Base-by-base conservation (phyloP, 2,329 filamentous ascomycete species). In the Pseudocercospora pini-densiflorae region DNA sequence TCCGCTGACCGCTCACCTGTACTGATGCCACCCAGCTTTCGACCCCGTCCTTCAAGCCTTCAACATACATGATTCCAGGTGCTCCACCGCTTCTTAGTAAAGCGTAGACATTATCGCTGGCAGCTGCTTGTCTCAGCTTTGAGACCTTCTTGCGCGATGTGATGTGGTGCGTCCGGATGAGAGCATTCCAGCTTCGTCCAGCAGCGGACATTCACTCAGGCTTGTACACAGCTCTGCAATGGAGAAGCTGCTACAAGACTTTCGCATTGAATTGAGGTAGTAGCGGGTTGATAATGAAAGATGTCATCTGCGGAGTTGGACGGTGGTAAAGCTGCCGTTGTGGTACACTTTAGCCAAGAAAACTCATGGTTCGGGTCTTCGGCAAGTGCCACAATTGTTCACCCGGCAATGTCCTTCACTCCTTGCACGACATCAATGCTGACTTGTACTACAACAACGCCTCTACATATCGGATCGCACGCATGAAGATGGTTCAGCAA, bases 101-200 rank as follows among this genome's bases (percentile, higher is more conserved):
- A 1, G 90, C 87, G 70, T 86, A 89, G 59, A 89, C 85, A 63
- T 88, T 80, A 70, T 86, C 81, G 55, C 85, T 82, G 33, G 86
- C 83, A 6, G 89, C 88, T 1, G 89, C 88, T 77, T 90, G 90
- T 59, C 83, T 87, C 23, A 94, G 83, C 63, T 83, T 83, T 27
- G 83, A 80, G 53, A 90, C 84, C 75, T 94, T 94, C 76, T 92
- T 93, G 70, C 90, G 89, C 0, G 90, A 93, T 3, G 90, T 93
- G 74, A 94, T 93, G 77, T 94, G 91, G 72, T 94, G 91, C 0
- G 91, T 94, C 61, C 90, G 87, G 67, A 94, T 92, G 54, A 94
- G 81, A 31, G 90, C 86, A 75, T 87, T 86, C 65, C 68, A 72
- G 36, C 58, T 58, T 57, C 66, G 66, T 57, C 59, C 10, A 31